Evolutionary conservation across 2,329 filamentous ascomycete genomes (phyloP), one percentile per base, ranked within the genome.

Genomic region (Aspergillus piperis): DNA sequence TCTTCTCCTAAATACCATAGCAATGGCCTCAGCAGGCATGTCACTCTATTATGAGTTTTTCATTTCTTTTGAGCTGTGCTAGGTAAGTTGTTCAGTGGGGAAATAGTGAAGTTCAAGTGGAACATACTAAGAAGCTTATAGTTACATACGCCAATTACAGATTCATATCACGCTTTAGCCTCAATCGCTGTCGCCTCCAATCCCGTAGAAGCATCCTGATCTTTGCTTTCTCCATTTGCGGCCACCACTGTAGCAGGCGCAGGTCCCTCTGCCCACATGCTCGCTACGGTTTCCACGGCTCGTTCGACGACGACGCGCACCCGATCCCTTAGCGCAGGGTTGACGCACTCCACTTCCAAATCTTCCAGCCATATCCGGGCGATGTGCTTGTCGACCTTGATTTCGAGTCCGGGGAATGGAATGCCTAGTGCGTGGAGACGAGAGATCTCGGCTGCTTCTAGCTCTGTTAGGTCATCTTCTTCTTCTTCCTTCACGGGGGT

Each of bases 351-450:
- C 4, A 99, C 90, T 68, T 96, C 92, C 48, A 98, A 77, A 67
- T 90, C 87, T 81, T 98, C 95, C 41, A 99, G 80, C 93, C 94
- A 98, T 6, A 99, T 89, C 63, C 87, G 90, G 6, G 94, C 95
- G 56, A 89, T 83, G 78, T 92, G 89, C 78, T 91, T 95, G 70
- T 98, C 94, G 3, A 97, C 89, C 69, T 85, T 88, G 76, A 99
- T 92, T 63, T 89, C 86, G 15, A 99, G 83, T 0, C 94, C 95
- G 0, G 95, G 95, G 0, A 97, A 92, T 0, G 94, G 92, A 32
- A 98, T 94, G 2, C 94, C 94, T 21, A 96, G 80, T 63, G 86
- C 87, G 70, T 96, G 91, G 51, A 97, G 81, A 13, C 94, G 82
- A 61, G 90, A 87, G 15, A 96, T 81, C 75, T 96, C 93, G 7